These are phyloP conservation scores for Chaetomium olivaceum DNA, from an alignment of 2,329 filamentous ascomycete species.

Conservation along the genomic window DNA sequence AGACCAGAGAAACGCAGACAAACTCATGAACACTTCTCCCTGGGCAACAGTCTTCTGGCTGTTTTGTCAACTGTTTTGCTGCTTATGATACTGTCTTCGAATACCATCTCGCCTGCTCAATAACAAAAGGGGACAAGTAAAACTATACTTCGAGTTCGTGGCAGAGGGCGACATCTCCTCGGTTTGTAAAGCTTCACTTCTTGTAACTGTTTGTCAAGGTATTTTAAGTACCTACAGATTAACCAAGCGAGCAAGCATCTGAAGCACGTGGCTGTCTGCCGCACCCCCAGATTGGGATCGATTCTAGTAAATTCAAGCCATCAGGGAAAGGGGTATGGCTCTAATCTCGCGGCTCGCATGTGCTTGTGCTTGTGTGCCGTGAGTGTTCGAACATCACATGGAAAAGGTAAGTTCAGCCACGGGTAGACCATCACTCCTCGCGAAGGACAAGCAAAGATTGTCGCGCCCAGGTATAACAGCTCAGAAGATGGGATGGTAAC, in stretches of 20 bases:
- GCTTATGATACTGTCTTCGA: background rate
- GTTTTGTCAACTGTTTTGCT: background rate
- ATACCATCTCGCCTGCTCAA: background rate
- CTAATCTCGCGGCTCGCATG: background rate
- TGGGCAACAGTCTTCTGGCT: background rate
- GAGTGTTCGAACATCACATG: background rate
- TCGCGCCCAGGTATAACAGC: no score
- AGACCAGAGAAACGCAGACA: constrained; percentile 28
- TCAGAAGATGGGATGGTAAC: background rate
- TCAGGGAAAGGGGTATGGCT: background rate
- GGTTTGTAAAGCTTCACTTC: no score
- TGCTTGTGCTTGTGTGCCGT: background rate
- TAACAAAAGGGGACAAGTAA: background rate
- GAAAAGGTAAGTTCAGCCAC: background rate
- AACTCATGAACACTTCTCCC: constrained; percentile 4
- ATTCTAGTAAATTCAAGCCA: background rate
- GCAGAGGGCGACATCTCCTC: background rate
- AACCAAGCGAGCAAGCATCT: background rate
- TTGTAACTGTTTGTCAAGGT: background rate
- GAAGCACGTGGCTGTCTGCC: no score
- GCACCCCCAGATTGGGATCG: background rate
- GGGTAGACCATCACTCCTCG: background rate
- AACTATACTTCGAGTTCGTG: background rate
- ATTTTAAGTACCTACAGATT: background rate
- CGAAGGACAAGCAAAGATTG: background rate